Evolutionary conservation across 345 rosid genomes (phyloP), one percentile per base, ranked within the genome.

Genomic region (Lumnitzera littorea): DNA sequence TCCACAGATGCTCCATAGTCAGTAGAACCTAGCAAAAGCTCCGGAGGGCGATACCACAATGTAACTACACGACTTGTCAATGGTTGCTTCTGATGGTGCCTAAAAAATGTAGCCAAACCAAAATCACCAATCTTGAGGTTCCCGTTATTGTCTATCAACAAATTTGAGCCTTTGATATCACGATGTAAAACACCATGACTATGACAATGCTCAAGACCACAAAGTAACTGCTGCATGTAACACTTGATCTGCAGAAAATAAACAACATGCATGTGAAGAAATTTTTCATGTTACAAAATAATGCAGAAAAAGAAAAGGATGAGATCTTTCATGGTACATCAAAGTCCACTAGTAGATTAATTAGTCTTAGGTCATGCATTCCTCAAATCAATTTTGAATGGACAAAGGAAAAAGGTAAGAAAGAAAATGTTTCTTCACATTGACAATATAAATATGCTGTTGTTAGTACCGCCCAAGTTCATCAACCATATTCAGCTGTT

Each of bases 11-110:
- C 76, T 61, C 77, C 84, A 56, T 82, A 82, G 50, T 70, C 74
- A 12, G 87, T 76, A 43, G 87, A 70, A 51, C 87, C 87, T 46
- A 82, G 84, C 75, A 82, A 70, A 53, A 82, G 87, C 76, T 82
- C 84, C 9, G 87, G 87, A 10, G 84, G 87, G 24, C 87, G 66
- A 58, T 82, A 82, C 87, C 87, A 82, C 51, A 82, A 48, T 9
- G 87, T 79, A 52, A 82, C 84, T 1, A 82, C 87, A 12, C 84
- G 80, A 67, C 87, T 82, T 53, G 87, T 82, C 13, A 82, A 64
- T 68, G 82, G 82, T 59, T 79, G 87, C 68, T 74, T 74, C 62
- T 68, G 82, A 60, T 62, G 53, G 50, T 78, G 24, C n/a, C 7
- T 16, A 62, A 66, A 68, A 58, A 77, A 70, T 2, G 84, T 74